Base-by-base conservation (phyloP, 2,329 filamentous ascomycete species). In the Alternaria hordeiaustralica region DNA sequence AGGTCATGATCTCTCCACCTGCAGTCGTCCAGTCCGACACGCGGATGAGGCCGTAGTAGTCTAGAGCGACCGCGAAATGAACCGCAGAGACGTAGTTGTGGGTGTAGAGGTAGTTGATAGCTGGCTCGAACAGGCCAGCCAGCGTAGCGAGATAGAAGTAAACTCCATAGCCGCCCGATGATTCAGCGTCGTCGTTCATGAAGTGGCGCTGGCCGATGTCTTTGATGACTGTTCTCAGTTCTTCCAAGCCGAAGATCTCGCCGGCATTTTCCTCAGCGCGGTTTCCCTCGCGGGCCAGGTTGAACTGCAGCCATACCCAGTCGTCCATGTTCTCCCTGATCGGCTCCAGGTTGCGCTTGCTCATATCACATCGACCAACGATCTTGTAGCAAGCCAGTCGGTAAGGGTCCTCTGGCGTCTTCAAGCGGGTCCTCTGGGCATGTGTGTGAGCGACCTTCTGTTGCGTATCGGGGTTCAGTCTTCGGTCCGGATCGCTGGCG, bases 341-440 rank as follows among this genome's bases (percentile, higher is more conserved):
- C 5, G 82, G 81, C 47, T 89, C 87, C 36, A 90, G 79, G 63
- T 82, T 87, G 58, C 87, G 83, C 46, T 84, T 83, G 51, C 80
- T 83, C 62, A 90, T 81, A 67, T 90, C 88, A 74, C 88, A 90
- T 54, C 88, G 93, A 49, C 96, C 96, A 71, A 99, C 91, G 65
- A 99, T 90, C 85, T 99, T 98, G 86, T 98, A 98, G 79, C 96
- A 97, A 51, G 95, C 94, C 89, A 97, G 94, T 58, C 94, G 90
- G 83, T 96, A 99, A 25, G 96, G 96, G 78, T 99, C 96, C 2
- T 92, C 92, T 76, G 94, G 92, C 1, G 93, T 92, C 1, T 92
- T 92, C 73, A 96, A 93, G 68, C 93, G 90, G 25, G 90, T 87
- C 49, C 94, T 90, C 78, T 96, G 92, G 55, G 91, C 91, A 80